Base-by-base conservation (phyloP, 2,329 filamentous ascomycete genomes). In the Colletotrichum sp. region DNA sequence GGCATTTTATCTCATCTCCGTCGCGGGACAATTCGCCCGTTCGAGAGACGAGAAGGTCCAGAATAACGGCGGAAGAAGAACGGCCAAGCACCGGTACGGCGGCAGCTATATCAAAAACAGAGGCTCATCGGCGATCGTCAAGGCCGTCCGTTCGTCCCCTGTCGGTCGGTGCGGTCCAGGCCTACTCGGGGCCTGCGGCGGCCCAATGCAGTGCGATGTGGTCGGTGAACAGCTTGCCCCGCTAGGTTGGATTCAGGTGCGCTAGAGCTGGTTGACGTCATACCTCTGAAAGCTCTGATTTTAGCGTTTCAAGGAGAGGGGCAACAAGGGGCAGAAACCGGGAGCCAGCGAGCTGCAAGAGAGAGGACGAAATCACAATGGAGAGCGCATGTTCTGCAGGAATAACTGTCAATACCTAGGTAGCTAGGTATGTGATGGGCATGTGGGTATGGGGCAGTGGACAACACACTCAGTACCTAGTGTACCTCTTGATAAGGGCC, bases 251-350 rank as follows among this genome's bases (percentile, higher is more conserved):
- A 77, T 67, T 39, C 36, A 75, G 67, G 52, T 69, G 49, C 69
- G 76, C 76, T 77, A 77, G 65, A 77, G 76, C 57, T 28, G 15
- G 39, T 70, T 77, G 76, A 77, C 76, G 76, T 77, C 76, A 77
- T 77, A 66, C 70, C 30, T 68, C 74, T 66, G 76, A 77, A 77
- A 77, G 76, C 76, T 77, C 69, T 77, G 75, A 30, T 67, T 64
- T 68, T 75, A 77, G 75, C 72, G 75, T 77, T 77, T 77, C 75
- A 77, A 77, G 34, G 70, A 65, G 74, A 76, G 74, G 74, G 74
- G 74, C 74, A 69, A 59, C 73, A 57, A 76, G 74, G 74, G 70
- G 59, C 70, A 30, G 67, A 18, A 34, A 52, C 52, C 49, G 28
- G 44, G 74, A 26, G 55, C 65, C 34, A 39, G 59, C 13, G 26